A percentile compares a stretch with the other conserved stretches of the same genome.
These are phyloP conservation scores for Alternaria viburni DNA, from an alignment of 2,329 filamentous ascomycete species.

Conservation along the genomic window DNA sequence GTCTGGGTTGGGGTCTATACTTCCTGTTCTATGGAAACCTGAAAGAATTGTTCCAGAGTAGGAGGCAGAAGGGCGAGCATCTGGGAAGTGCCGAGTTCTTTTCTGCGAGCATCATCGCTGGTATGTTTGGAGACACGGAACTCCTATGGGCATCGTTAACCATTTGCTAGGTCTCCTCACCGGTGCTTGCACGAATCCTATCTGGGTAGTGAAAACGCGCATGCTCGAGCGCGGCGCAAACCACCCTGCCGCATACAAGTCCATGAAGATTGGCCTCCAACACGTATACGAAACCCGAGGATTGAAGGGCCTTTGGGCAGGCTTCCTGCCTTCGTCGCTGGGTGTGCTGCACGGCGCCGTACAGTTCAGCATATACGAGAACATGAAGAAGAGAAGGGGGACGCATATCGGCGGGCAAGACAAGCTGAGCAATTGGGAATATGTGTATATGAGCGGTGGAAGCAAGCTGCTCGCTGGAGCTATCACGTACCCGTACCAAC, in stretches of 20 bases:
- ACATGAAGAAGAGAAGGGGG: constrained; percentile 67
- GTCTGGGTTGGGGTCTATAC: constrained; percentile 87
- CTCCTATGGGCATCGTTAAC: constrained; percentile 6
- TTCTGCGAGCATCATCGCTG: constrained; percentile 69
- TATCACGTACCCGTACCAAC: constrained; percentile 93
- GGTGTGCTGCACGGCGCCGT: constrained; percentile 92
- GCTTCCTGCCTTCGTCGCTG: constrained; percentile 79
- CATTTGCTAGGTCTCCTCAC: constrained; percentile 70
- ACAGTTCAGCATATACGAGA: constrained; percentile 95
- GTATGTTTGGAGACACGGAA: constrained; percentile 41
- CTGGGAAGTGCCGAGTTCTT: constrained; percentile 78
- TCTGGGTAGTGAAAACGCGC: constrained; percentile 98
- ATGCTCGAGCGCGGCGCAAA: constrained; percentile 87
- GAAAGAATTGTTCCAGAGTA: constrained; percentile 59
- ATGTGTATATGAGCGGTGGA: constrained; percentile 76
- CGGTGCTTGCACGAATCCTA: constrained; percentile 85
- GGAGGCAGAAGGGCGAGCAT: constrained; percentile 48
- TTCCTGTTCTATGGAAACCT: constrained; percentile 76
- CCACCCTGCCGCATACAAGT: constrained; percentile 78
- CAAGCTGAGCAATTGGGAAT: constrained; percentile 73
- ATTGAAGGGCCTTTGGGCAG: constrained; percentile 81
- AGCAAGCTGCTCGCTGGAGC: constrained; percentile 90
- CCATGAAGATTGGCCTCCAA: constrained; percentile 72
- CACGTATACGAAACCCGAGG: constrained; percentile 76
- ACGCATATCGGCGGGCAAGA: constrained; percentile 39